Evolutionary conservation across 257 asterid species (phyloP).

Genomic region (Paraleonurus japonicus): DNA sequence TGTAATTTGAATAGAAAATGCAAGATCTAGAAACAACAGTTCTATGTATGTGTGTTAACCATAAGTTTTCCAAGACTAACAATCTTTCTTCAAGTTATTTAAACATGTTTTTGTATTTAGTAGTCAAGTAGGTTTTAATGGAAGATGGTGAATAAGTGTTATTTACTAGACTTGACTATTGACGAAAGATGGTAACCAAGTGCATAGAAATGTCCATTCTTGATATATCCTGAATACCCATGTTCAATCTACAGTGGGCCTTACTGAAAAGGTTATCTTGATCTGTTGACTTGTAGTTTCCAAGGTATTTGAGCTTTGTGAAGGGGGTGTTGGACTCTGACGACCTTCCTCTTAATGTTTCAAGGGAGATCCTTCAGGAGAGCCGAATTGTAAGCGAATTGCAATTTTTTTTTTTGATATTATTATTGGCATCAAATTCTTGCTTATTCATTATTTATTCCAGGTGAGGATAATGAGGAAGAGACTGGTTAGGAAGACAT

Average conservation of each 20-base stretch:
- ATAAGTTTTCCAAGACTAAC: not conserved
- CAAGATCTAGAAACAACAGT: not conserved
- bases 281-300: slow-evolving; percentile 63
- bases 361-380: slow-evolving; percentile 98
- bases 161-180: too few relatives aligned
- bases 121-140: too few relatives aligned
- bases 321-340: slow-evolving; percentile 97
- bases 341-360: slow-evolving; percentile 97
- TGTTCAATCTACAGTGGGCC: not conserved
- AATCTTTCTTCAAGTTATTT: not conserved
- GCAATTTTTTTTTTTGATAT: not conserved
- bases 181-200: too few relatives aligned
- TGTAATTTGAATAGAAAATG: not conserved
- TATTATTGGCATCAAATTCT: not conserved
- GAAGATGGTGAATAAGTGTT: too few relatives aligned
- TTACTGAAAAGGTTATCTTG: not conserved
- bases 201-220: not conserved
- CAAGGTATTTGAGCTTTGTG: slow-evolving; percentile 97
- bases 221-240: not conserved
- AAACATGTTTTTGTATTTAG: too few relatives aligned
- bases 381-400: slow-evolving; percentile 83
- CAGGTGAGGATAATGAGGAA: slow-evolving; percentile 98
- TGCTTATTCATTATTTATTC: slow-evolving; percentile 16
- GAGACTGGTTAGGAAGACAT: slow-evolving; percentile 94
- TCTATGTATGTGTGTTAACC: not conserved